Percentiles rank a stretch among this genome's conserved stretches.
phyloP scores from a whole-genome alignment of 2,329 filamentous ascomycete species.

The Pseudonectria foliicola region DNA sequence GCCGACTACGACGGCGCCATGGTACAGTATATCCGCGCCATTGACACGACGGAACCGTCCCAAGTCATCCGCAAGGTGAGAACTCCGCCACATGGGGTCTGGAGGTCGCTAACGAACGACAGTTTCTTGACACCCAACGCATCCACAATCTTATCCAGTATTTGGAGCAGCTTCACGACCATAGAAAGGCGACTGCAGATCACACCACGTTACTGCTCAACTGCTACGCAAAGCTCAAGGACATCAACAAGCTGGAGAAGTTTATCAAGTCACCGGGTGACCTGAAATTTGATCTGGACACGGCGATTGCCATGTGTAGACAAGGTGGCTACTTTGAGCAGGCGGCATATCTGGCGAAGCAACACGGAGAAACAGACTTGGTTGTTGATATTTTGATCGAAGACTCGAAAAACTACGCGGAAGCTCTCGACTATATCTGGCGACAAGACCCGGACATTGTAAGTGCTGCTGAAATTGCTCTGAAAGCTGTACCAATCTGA shows the following conservation, averaged over 20 bases:
- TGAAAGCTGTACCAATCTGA: slow-evolving; percentile 22
- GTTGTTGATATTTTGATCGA: slow-evolving; percentile 96
- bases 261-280: slow-evolving; percentile 96
- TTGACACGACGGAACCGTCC: slow-evolving; percentile 92
- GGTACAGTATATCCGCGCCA: slow-evolving; percentile 94
- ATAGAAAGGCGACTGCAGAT: slow-evolving; percentile 85
- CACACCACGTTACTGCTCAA: slow-evolving; percentile 93
- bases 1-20: slow-evolving; percentile 97
- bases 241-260: slow-evolving; percentile 89
- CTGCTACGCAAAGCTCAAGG: slow-evolving; percentile 96
- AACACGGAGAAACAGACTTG: slow-evolving; percentile 87
- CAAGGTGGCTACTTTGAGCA: slow-evolving; percentile 97
- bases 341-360: slow-evolving; percentile 88
- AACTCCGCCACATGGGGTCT: fast-evolving
- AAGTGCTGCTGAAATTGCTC: slow-evolving; percentile 25
- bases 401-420: slow-evolving; percentile 82
- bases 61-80: slow-evolving; percentile 85
- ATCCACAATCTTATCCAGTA: slow-evolving; percentile 98
- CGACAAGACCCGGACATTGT: slow-evolving; percentile 72
- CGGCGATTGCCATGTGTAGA: slow-evolving; percentile 93
- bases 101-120: slow-evolving; percentile 19
- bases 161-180: slow-evolving; percentile 90
- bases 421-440: slow-evolving; percentile 89
- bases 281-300: slow-evolving; percentile 93
- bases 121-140: slow-evolving; percentile 93